Evolutionary conservation across 176 grass and related monocot species (phyloP), one percentile per base, ranked within the genome.

Genomic region (Rhynchospora breviuscula): DNA sequence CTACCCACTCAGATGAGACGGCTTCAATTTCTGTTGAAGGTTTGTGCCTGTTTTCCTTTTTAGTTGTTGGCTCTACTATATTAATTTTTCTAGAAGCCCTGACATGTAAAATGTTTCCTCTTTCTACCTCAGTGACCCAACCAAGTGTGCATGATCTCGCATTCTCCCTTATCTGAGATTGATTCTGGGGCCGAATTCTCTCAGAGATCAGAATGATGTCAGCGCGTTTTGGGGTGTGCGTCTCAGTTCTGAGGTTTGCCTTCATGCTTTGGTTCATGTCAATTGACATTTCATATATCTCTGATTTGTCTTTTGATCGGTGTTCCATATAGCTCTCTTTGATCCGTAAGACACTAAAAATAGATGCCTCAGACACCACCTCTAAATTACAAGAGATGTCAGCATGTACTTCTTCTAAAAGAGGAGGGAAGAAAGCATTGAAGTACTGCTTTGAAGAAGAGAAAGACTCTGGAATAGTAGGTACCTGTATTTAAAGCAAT

Each of bases 121-220:
- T 67, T 51, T 81, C 74, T 40, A 87, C 87, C 71, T 87, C 91
- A 67, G 31, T 73, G 23, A 94, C 79, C 92, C 92, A 94, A 67
- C 88, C 59, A 3, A 94, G 77, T 33, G 82, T 80, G 79, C 92
- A 94, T 12, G 81, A 87, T 75, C 86, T 83, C 5, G 81, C 82
- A n/a, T 91, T 87, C 79, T 61, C 89, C 23, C 88, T 79, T 78
- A 91, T 87, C 83, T 89, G 43, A 52, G 84, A 87, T 83, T 68
- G 82, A 94, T 87, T 94, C 85, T 79, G 3, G 0, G 92, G 92
- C 75, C 44, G 86, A 7, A 81, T 89, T 72, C 47, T 44, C 43
- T 94, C 87, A 73, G 87, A 87, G 80, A 94, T 89, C 64, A 94
- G 66, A 85, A 94, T 68, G 54, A 94, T 23, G 79, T 94, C 92